Base-by-base conservation (phyloP, 257 asterid species). In the Solanum etuberosum region DNA sequence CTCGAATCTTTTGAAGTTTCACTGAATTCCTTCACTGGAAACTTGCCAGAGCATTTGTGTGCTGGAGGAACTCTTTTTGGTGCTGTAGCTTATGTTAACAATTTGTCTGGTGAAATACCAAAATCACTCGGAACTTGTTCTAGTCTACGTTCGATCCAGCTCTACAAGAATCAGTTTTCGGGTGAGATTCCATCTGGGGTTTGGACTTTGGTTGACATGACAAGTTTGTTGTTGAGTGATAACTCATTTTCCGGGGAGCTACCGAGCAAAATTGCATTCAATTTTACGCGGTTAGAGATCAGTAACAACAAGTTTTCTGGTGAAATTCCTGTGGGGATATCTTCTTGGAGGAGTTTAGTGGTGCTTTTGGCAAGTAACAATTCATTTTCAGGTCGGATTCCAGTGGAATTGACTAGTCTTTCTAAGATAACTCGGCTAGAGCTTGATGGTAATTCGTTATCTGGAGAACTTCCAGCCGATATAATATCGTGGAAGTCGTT, bases 311-410 rank as follows among this genome's bases (percentile, higher is more conserved):
- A 42, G 46, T 95, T 96, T 86, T 82, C 92, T 12, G 98, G 98
- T 34, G 88, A 61, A 83, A 92, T 96, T 59, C 98, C 98, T 1
- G 71, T 37, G 2, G 94, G 89, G 8, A 77, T 88, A 31, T 95
- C 94, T 43, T 89, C 95, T 40, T 94, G 98, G 98, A 86, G 73
- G 34, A 91, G 88, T 31, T 59, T 96, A 40, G 68, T 92, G 10
- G 98, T 96, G 88, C 89, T 96, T 72, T n/a, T 89, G 83, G 98
- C 94, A 3, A 91, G 98, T 83, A 92, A 92, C 89, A 96, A 96
- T 87, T 29, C 59, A 81, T 77, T 96, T 61, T 88, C 95, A 0
- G 99, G 99, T n/a, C 86, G 61, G 14, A 84, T 95, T 46, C 97
- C 99, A 2, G 88, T 42, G 65, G 94, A 88, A 16, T 54, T 95